Evolutionary conservation across 1,284 basidiomycete genomes (phyloP), one percentile per base, ranked within the genome.

Genomic region (Malassezia arunalokei): DNA sequence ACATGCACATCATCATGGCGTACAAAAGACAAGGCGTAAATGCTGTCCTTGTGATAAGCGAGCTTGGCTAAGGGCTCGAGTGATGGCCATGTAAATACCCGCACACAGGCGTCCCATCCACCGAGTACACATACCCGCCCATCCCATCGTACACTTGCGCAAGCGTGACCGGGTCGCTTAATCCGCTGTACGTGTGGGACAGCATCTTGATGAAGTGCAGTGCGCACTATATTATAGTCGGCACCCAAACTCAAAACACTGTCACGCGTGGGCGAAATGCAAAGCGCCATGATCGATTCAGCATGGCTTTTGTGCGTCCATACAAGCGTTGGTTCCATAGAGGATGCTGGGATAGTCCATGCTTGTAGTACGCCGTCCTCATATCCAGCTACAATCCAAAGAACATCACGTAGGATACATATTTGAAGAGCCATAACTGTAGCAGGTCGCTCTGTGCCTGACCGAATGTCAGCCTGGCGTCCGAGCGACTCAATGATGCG

Each of bases 31-130:
- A 50, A 17, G 8, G 47, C 27, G 5, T 49, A 41, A 2, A 55
- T 32, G n/a, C 53, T 43, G 5, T 49, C 43, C 41, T 50, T 50
- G 27, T 55, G 53, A 42, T 55, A 55, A 3, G 24, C 6, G 1
- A 55, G 43, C 17, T 33, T 38, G 2, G 43, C 43, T 5, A 46
- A 28, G 7, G 27, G 9, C 29, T 40, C 14, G 29, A 41, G 33
- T 17, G 6, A 17, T 7, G 50, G 43, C 8, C 17, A 15, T 2
- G 43, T 24, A 31, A 44, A 46, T 8, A 55, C 17, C 14, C 48
- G 53, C 11, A 41, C 20, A 3, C 20, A 27, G 17, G 28, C 28
- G 31, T 50, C 48, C 53, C 53, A 55, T 30, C 43, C 14, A 15
- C 53, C 53, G 12, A 55, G 43, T n/a, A 42, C 53, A 2, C 44